Conservation (phyloP, 768 basidiomycete species). For the Tricholomella constricta region DNA sequence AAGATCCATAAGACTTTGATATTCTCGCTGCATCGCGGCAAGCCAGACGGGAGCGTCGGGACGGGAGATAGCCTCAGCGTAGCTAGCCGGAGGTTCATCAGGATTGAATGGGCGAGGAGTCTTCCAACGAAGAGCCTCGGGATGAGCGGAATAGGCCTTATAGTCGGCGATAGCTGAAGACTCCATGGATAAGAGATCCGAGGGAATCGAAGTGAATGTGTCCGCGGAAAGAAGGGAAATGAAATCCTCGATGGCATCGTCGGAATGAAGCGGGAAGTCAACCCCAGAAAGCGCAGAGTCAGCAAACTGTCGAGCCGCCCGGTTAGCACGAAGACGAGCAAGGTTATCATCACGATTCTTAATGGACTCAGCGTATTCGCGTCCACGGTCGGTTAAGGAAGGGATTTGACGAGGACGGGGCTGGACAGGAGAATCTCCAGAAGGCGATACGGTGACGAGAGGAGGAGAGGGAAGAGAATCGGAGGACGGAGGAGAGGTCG, state of each 20-base stretch:
- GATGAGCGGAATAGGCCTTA: not conserved
- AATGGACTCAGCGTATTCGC: not conserved
- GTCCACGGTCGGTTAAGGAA: not conserved
- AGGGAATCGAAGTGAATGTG: not conserved
- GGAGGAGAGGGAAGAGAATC: no score
- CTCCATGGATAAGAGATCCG: not conserved
- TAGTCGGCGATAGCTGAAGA: not conserved
- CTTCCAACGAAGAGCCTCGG: not conserved
- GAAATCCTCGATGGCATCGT: not conserved
- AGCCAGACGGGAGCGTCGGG: conserved; percentile 25
- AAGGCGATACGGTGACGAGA: no score
- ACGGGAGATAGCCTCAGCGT: conserved; percentile 17
- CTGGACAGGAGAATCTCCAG: not conserved
- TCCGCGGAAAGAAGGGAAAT: not conserved
- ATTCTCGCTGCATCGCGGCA: conserved; percentile 24
- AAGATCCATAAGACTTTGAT: conserved; percentile 16
- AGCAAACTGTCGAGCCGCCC: not conserved
- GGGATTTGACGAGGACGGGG: not conserved
- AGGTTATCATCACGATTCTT: not conserved
- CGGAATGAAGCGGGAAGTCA: conserved; percentile 1
- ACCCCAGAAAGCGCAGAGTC: no score
- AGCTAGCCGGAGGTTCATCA: conserved; percentile 17
- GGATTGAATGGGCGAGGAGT: not conserved
- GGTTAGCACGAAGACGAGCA: not conserved
- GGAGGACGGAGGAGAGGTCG: not conserved